Conservation (phyloP, 2,329 filamentous ascomycete genomes). For the Kalmusia sp. region DNA sequence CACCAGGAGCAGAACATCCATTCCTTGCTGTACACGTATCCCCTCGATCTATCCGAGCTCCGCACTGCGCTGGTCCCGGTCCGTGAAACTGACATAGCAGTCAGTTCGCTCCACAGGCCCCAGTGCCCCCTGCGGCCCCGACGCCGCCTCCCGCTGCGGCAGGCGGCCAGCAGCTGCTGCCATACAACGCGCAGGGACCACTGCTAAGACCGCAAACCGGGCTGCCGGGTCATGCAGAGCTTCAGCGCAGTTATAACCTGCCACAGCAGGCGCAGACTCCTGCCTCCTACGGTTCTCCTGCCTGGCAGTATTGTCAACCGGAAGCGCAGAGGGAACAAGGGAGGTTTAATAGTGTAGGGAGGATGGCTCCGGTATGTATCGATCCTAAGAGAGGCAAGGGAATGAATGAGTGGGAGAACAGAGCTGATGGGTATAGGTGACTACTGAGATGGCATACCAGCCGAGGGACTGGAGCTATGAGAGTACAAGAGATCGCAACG, state of each 20-base stretch:
- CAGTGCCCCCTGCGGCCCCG: constrained; percentile 32
- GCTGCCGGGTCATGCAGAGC: constrained; percentile 18
- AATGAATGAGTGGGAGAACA: background rate
- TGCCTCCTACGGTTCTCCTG: background rate
- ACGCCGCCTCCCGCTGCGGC: constrained; percentile 29
- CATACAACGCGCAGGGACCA: constrained; percentile 12
- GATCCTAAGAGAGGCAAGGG: background rate
- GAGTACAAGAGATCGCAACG: constrained; percentile 22
- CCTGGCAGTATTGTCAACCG: constrained; percentile 26
- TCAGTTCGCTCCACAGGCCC: constrained; percentile 27
- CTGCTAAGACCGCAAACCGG: constrained; percentile 12
- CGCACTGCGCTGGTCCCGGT: background rate
- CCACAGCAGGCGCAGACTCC: constrained; percentile 20
- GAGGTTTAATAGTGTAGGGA: constrained; percentile 1
- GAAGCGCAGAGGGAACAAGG: constrained; percentile 12
- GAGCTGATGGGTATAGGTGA: constrained; percentile 1
- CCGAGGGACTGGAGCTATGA: constrained; percentile 15
- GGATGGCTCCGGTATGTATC: constrained; percentile 21
- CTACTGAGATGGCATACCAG: constrained; percentile 11
- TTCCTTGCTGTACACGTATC: background rate
- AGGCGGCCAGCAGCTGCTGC: constrained; percentile 12
- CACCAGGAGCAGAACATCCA: background rate
- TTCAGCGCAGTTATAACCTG: constrained; percentile 13
- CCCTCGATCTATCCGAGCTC: constrained; percentile 1
- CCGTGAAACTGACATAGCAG: constrained; percentile 19